Base-by-base conservation (phyloP, 257 asterid genomes). In the Sherardia arvensis region DNA sequence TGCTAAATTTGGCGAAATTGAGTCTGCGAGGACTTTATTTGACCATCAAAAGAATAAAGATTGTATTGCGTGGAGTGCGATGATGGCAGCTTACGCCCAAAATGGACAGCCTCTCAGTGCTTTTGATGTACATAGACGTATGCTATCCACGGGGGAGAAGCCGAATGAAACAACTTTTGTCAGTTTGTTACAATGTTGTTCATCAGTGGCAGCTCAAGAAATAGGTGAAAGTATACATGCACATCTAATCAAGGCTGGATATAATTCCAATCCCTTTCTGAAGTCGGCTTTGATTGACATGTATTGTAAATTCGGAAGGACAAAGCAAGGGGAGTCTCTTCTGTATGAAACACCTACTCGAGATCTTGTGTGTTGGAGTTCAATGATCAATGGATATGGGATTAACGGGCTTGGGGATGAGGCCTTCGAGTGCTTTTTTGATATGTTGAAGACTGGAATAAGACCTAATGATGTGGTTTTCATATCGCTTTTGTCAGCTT, bases 321-420 rank as follows among this genome's bases (percentile, higher is more conserved):
- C 78, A 33, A 59, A 77, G 26, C 70, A 78, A 54, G 96, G 88
- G 22, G 51, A 71, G 77, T 61, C 82, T n/a, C 67, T 84, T 70
- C 85, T 90, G 55, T 65, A 74, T 57, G 91, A 77, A 74, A 82
- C 51, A 72, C 77, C 75, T 49, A 62, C 59, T 49, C 58, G 66
- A 64, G 92, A 87, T 74, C 81, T 85, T 49, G 71, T 90, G n/a
- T 85, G 96, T 74, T 90, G 97, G 97, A 90, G 97, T 72, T 90
- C 97, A 29, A 87, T 90, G 97, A 85, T 87, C 64, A 90, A 90
- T 36, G 97, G 95, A 6, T 85, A 81, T 45, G 90, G 90, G 22
- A 72, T 85, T 53, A 85, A 90, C 59, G 96, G 97, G 38, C 78
- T 65, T 15, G 96, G 96, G 20, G 78, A 82, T 36, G 87, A 87